Base-by-base conservation (phyloP, 2,329 filamentous ascomycete species). In the Cercospora sesami region DNA sequence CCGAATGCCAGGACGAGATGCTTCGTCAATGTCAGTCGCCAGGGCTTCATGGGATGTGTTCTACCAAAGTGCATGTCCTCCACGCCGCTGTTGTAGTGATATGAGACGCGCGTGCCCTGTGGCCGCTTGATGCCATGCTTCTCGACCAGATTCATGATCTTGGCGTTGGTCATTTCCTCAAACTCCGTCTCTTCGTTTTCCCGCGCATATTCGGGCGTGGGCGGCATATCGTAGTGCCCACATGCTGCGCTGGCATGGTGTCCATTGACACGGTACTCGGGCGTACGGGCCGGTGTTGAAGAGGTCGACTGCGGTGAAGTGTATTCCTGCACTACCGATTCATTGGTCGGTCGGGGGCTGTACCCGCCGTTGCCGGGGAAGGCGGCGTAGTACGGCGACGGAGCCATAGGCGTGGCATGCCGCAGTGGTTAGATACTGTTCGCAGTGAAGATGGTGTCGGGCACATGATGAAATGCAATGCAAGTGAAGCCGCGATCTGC, bases 1-100 rank as follows among this genome's bases (percentile, higher is more conserved):
- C 95, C 95, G 79, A 98, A 98, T 1, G 93, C 91, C 78, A 96
- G 90, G 71, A 99, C 93, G 58, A 99, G 87, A 75, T 95, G 93
- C 80, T 99, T 98, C 66, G 95, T 96, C 65, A 99, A 86, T 16
- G 94, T 97, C 71, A 99, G 83, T 39, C 95, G 92, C 94, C 95
- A 98, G 68, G 95, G 95, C 80, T 99, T 99, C 95, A 99, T 99
- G 21, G 95, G 95, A 83, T 99, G 95, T 9, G 92, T 94, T 81
- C 92, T 91, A 72, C 95, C 95, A 79, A 99, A 99, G 80, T 99
- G 95, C 80, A 98, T 94, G 78, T 91, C 91, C 82, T 99, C 95
- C 78, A 98, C 96, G 68, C 92, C 89, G 1, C 94, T 92, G 76
- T 97, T 97, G 81, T 93, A 93, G 79, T 99, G 95, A 81, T 94